These are phyloP conservation scores for Entelexis sorbosivorans DNA, from an alignment of 1,139 yeast genomes.

Conservation along the genomic window DNA sequence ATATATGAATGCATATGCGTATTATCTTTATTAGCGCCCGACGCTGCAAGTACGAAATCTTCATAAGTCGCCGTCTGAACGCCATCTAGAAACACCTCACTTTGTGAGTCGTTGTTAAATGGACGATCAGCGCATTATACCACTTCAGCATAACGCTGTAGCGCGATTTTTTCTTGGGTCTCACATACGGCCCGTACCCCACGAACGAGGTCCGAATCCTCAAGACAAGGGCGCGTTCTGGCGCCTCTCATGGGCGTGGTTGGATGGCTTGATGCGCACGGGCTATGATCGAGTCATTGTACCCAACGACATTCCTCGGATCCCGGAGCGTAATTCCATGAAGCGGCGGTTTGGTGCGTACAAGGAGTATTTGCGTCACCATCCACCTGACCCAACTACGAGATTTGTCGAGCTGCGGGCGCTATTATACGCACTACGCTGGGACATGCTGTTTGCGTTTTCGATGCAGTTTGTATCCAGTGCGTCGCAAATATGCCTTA, in stretches of 20 bases:
- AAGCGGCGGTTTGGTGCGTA: conserved; percentile 13
- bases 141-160: conserved; percentile 12
- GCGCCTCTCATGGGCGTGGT: conserved; percentile 20
- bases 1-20: too few species aligned
- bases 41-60: too few species aligned
- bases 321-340: conserved; percentile 14
- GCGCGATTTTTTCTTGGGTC: conserved; percentile 8
- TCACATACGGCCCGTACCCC: conserved; percentile 16
- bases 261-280: conserved; percentile 14
- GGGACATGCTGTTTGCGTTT: conserved; percentile 11
- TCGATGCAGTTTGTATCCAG: conserved; percentile 6
- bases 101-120: too few species aligned
- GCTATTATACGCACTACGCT: conserved; percentile 20
- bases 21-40: too few species aligned
- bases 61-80: too few species aligned
- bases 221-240: conserved; percentile 12
- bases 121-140: conserved; percentile 7
- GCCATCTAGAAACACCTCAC: too few species aligned
- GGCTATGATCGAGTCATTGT: conserved; percentile 23
- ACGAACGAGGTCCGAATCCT: conserved; percentile 7
- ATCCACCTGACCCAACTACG: conserved; percentile 9
- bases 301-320: conserved; percentile 19
- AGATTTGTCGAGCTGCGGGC: conserved; percentile 20
- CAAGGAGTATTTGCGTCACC: conserved; percentile 11
- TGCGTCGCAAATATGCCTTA: conserved; percentile 19